Base-by-base conservation (phyloP, 1,139 yeast genomes). In the Kurtzmaniella quercitrusa region DNA sequence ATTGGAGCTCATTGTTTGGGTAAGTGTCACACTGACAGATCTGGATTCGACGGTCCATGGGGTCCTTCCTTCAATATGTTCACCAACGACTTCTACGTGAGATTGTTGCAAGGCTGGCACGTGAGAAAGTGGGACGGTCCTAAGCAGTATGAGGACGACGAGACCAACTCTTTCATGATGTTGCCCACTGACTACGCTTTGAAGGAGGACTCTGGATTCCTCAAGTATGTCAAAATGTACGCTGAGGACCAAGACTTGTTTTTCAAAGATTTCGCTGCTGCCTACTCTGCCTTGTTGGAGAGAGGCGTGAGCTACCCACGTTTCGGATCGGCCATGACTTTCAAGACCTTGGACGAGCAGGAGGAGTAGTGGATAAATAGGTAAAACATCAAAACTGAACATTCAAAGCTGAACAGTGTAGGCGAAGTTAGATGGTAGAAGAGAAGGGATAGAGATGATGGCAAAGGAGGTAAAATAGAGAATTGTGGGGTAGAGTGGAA, bases 21-120 rank as follows among this genome's bases (percentile, higher is more conserved):
- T 49, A 66, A 76, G 55, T 86, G 95, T 59, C 96, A 88, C 65
- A 62, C 71, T 29, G 56, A 68, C 41, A 72, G 73, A 51, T 75
- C 85, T 11, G 97, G 96, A 2, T 91, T 70, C 62, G 94, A 85
- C 49, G 97, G 97, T 41, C 96, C 96, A 42, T 91, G 98, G 98
- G 94, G 93, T 45, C 93, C 91, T 46, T 82, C 90, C 36, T 87
- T 89, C 55, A 90, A 90, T 53, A 70, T 78, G 65, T 87, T 91
- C 65, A 82, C 93, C 54, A 89, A 88, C 63, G 93, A 85, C 53
- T 89, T 85, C 66, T 91, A 66, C 70, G 81, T 79, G 49, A 75
- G 87, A 57, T 76, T 91, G 53, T 66, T 89, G 52, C 75, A 78
- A 56, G 87, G 81, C 52, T 91, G 98, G 98, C 77, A 81, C 50